These are phyloP conservation scores for Salix arbutifolia DNA, from an alignment of 345 rosid genomes.

Conservation along the genomic window DNA sequence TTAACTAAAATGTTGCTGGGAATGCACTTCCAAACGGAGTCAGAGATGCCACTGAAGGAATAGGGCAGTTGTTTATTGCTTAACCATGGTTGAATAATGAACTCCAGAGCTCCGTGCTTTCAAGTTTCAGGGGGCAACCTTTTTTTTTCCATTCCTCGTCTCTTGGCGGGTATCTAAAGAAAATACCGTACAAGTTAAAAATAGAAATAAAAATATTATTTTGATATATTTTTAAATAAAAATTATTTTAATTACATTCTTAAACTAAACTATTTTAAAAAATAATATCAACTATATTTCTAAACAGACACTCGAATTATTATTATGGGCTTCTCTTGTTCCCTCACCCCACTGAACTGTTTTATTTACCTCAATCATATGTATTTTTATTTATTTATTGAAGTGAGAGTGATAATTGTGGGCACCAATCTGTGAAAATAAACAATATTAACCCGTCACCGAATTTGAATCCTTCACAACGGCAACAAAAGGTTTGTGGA, in stretches of 20 bases:
- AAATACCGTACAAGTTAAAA: too few relatives aligned
- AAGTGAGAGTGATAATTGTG: neutral
- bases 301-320: too few relatives aligned
- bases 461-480: neutral
- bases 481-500: constrained; percentile 11
- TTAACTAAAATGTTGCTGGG: too few relatives aligned
- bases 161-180: too few relatives aligned
- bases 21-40: too few relatives aligned
- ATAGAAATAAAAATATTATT: too few relatives aligned
- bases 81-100: neutral
- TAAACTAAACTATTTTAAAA: rapidly evolving
- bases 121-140: too few relatives aligned
- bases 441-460: neutral
- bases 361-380: neutral
- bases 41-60: neutral
- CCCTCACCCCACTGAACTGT: neutral
- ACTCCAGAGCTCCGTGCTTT: neutral
- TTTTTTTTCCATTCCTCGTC: too few relatives aligned
- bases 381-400: neutral
- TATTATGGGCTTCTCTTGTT: too few relatives aligned
- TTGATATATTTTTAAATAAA: rapidly evolving
- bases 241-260: too few relatives aligned
- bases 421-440: neutral
- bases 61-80: neutral
- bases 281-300: rapidly evolving